phyloP scores from a whole-genome alignment of 805 yeast species.

The Maudiozyma turicensis region DNA sequence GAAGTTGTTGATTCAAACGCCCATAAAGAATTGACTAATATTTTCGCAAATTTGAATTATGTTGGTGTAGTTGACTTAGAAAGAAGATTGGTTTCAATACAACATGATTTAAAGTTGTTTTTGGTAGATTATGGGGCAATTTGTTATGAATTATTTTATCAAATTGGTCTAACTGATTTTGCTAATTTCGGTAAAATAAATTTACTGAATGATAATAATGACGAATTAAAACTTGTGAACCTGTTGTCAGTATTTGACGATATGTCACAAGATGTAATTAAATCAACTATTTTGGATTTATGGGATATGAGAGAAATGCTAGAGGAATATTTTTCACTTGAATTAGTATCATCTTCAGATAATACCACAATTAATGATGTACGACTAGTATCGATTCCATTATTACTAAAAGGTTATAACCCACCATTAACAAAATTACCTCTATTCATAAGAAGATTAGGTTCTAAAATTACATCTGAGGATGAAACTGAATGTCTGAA shows the following conservation, averaged over 20 bases:
- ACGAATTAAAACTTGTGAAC: conserved; percentile 11
- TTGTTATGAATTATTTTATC: conserved; percentile 66
- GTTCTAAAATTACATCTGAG: conserved; percentile 49
- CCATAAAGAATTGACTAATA: conserved; percentile 48
- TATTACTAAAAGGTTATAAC: conserved; percentile 50
- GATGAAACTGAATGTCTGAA: conserved; percentile 61
- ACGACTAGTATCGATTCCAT: conserved; percentile 47
- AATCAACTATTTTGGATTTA: conserved; percentile 22
- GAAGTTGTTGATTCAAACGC: conserved; percentile 37
- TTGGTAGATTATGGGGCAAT: conserved; percentile 73
- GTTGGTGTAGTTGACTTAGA: conserved; percentile 75
- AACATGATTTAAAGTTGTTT: conserved; percentile 66
- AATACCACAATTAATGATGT: conserved; percentile 25
- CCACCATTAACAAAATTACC: conserved; percentile 63
- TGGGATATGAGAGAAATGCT: conserved; percentile 65
- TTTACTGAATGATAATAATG: conserved; percentile 17
- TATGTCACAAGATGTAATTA: conserved; percentile 15
- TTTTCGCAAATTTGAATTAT: conserved; percentile 60
- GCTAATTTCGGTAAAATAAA: conserved; percentile 64
- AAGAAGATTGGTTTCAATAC: conserved; percentile 71
- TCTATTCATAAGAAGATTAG: conserved; percentile 53
- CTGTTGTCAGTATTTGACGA: conserved; percentile 13
- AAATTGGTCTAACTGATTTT: conserved; percentile 66
- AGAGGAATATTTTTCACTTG: conserved; percentile 63
- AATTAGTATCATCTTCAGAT: conserved; percentile 26